Percentiles rank a stretch among this genome's conserved stretches.
Evolutionary conservation across 805 yeast species (phyloP).

Genomic region (Hemisphaericaspora nanyangensis): DNA sequence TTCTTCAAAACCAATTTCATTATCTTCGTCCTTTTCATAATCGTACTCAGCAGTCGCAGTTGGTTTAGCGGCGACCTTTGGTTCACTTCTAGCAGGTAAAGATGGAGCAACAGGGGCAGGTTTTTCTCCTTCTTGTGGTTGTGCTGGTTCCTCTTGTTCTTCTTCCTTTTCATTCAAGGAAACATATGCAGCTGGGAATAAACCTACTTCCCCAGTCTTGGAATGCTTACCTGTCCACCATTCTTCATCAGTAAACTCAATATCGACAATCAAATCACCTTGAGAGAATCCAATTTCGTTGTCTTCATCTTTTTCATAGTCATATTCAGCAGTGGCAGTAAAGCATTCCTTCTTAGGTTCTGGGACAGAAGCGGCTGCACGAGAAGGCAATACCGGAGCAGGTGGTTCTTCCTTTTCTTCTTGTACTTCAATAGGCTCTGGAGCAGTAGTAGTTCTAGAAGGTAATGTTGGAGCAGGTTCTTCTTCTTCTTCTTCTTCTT

Average conservation of each 20-base stretch:
- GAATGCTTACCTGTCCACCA: constrained; percentile 57
- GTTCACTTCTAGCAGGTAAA: constrained; percentile 14
- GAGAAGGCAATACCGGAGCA: constrained; percentile 17
- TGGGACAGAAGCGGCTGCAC: constrained; percentile 10
- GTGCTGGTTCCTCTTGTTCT: constrained; percentile 17
- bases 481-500: constrained; percentile 10
- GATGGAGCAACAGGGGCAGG: constrained; percentile 10
- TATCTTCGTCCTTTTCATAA: constrained; percentile 89
- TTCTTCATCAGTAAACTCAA: constrained; percentile 69
- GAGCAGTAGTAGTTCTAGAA: constrained; percentile 17
- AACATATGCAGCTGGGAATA: constrained; percentile 58
- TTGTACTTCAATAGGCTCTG: constrained; percentile 13
- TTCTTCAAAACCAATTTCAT: constrained; percentile 80
- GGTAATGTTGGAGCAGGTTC: constrained; percentile 13
- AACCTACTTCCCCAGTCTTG: constrained; percentile 46
- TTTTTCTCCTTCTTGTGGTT: constrained; percentile 7
- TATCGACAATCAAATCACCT: constrained; percentile 62
- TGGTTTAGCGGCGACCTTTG: constrained; percentile 14
- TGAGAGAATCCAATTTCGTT: constrained; percentile 66
- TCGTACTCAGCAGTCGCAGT: constrained; percentile 68
- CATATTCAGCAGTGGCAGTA: constrained; percentile 78
- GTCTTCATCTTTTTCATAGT: constrained; percentile 70
- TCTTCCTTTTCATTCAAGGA: constrained; percentile 25
- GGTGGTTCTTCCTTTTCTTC: constrained; percentile 14
- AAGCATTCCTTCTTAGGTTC: constrained; percentile 8